Evolutionary conservation across 371 early-diverging fungal genomes (phyloP).

Genomic region (Mortierella sp.): DNA sequence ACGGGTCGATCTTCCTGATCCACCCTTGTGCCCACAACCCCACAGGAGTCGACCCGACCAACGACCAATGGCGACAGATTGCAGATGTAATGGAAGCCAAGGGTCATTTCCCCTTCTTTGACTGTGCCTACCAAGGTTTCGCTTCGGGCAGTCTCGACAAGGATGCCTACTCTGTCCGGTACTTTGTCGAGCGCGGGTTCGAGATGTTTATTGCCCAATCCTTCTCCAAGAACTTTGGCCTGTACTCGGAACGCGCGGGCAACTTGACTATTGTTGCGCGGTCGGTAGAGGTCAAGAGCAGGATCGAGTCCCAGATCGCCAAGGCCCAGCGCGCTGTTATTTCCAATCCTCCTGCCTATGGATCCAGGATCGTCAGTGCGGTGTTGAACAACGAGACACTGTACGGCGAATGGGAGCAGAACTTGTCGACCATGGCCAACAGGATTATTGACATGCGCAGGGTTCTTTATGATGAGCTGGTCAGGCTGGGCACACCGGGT

Average conservation of each 20-base stretch:
- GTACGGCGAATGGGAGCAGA: constrained; percentile 85
- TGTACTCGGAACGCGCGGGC: constrained; percentile 95
- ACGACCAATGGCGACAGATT: constrained; percentile 93
- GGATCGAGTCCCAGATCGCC: constrained; percentile 87
- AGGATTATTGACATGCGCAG: constrained; percentile 93
- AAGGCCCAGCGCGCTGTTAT: constrained; percentile 87
- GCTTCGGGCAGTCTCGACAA: constrained; percentile 92
- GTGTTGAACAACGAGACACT: constrained; percentile 86
- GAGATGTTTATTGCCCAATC: constrained; percentile 94
- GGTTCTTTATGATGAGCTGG: constrained; percentile 73
- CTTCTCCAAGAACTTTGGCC: constrained; percentile 97
- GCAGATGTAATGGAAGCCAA: constrained; percentile 83
- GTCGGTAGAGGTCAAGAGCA: constrained; percentile 63
- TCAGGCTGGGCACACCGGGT: constrained; percentile 88
- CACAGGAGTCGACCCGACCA: constrained; percentile 96
- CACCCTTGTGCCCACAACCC: constrained; percentile 98
- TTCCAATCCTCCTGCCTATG: constrained; percentile 94
- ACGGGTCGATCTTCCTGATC: constrained; percentile 82
- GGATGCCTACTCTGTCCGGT: constrained; percentile 95
- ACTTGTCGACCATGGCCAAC: constrained; percentile 87
- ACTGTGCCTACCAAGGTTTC: constrained; percentile 98
- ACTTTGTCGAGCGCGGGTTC: constrained; percentile 90
- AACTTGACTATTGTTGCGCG: constrained; percentile 82
- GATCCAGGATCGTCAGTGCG: constrained; percentile 87
- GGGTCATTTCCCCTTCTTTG: constrained; percentile 93